Percentiles rank a stretch among this genome's conserved stretches.
Evolutionary conservation across 495 filamentous ascomycete genomes (phyloP).

Genomic region (Aspergillus incahuasiensis): DNA sequence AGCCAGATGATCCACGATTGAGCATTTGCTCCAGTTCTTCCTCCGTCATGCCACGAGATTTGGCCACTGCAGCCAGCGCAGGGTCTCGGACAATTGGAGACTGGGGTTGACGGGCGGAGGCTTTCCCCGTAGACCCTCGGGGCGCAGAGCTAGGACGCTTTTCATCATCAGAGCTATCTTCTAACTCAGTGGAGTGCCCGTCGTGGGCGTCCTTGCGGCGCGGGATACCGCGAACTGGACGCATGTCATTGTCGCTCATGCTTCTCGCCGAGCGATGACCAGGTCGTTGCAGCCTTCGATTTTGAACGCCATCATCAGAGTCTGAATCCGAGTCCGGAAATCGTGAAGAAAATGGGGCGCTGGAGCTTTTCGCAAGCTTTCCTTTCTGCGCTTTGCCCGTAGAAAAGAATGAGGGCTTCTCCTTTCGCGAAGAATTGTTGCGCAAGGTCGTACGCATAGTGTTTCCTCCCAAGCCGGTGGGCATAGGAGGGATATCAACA

Average conservation of each 20-base stretch:
- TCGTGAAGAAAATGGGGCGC: conserved; percentile 27
- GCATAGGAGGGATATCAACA: conserved; percentile 27
- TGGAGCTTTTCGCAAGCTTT: conserved; percentile 25
- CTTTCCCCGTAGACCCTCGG: neutral
- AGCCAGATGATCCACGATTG: conserved; percentile 19
- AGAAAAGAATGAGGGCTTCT: conserved; percentile 42
- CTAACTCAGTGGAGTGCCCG: conserved; percentile 66
- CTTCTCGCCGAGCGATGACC: conserved; percentile 76
- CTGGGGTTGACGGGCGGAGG: conserved; percentile 5
- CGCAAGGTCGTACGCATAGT: conserved; percentile 51
- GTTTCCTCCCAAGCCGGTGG: conserved; percentile 28
- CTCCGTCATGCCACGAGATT: conserved; percentile 39
- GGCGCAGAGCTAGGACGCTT: conserved; percentile 9
- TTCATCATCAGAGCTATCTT: conserved; percentile 54
- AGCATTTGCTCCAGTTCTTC: conserved; percentile 38
- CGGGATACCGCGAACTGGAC: conserved; percentile 64
- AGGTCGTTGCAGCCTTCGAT: conserved; percentile 56
- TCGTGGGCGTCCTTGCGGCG: conserved; percentile 45
- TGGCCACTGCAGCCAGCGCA: conserved; percentile 37
- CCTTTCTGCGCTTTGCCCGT: conserved; percentile 44
- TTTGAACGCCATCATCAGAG: conserved; percentile 38
- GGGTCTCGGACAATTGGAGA: conserved; percentile 22
- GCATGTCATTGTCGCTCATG: conserved; percentile 71
- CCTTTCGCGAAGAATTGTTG: conserved; percentile 25
- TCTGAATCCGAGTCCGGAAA: conserved; percentile 75